Evolutionary conservation across 2,329 filamentous ascomycete species (phyloP).

Genomic region (Elsinoe perseae): DNA sequence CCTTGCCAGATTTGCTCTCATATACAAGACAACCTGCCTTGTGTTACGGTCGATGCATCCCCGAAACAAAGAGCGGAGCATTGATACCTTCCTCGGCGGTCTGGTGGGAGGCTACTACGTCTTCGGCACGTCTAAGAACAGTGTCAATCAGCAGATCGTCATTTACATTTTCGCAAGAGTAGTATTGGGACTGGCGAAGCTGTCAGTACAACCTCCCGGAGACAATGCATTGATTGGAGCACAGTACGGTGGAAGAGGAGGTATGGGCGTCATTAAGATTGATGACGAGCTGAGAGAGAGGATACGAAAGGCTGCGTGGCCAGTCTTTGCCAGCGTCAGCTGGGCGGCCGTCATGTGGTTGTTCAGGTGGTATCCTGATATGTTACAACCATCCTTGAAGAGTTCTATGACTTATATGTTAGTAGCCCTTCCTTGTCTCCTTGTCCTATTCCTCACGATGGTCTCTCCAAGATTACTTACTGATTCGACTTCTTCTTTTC

Average conservation of each 20-base stretch:
- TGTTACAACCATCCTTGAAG: constrained; percentile 80
- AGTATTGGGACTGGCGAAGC: constrained; percentile 70
- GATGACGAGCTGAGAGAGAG: constrained; percentile 32
- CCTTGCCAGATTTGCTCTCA: constrained; percentile 78
- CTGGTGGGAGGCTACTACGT: constrained; percentile 86
- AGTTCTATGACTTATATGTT: constrained; percentile 99
- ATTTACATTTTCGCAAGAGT: constrained; percentile 96
- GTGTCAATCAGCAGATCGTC: constrained; percentile 92
- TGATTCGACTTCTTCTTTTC: constrained; percentile 23
- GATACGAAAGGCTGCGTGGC: constrained; percentile 66
- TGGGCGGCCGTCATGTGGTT: constrained; percentile 96
- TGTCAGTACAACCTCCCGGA: constrained; percentile 60
- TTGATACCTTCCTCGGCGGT: constrained; percentile 80
- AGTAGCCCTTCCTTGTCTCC: constrained; percentile 28
- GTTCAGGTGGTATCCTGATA: constrained; percentile 85
- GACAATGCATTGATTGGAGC: constrained; percentile 33
- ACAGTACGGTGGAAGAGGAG: constrained; percentile 33
- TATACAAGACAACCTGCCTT: constrained; percentile 82
- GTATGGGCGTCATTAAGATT: constrained; percentile 36
- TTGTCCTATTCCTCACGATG: neutral
- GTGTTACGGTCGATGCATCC: constrained; percentile 48
- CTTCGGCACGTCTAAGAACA: constrained; percentile 72
- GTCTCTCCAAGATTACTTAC: constrained; percentile 12
- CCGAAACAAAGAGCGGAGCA: constrained; percentile 55
- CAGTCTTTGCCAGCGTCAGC: constrained; percentile 79